These are phyloP conservation scores for Cladosporium sphaerospermum DNA, from an alignment of 2,329 filamentous ascomycete species.

Conservation along the genomic window DNA sequence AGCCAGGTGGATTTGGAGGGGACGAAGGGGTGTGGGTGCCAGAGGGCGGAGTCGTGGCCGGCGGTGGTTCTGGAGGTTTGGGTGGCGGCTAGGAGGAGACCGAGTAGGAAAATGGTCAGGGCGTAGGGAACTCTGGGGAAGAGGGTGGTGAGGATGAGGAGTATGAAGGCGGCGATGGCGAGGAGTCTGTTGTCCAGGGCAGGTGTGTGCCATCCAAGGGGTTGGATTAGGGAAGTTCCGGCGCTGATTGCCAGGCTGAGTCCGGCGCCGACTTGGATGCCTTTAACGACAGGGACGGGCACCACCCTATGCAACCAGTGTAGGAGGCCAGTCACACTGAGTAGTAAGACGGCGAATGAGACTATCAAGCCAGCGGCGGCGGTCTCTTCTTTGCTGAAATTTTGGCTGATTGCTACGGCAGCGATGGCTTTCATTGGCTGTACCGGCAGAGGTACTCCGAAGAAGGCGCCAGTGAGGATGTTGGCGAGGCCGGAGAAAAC, in stretches of 20 bases:
- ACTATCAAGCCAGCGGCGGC: constrained; percentile 82
- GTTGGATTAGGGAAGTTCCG: constrained; percentile 60
- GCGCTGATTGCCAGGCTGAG: constrained; percentile 75
- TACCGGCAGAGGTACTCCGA: constrained; percentile 84
- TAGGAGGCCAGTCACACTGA: constrained; percentile 75
- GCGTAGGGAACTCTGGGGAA: constrained; percentile 70
- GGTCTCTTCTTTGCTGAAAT: constrained; percentile 62
- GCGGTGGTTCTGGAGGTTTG: background rate
- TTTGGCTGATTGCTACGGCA: constrained; percentile 71
- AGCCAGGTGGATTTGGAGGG: constrained; percentile 44
- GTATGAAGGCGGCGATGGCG: constrained; percentile 66
- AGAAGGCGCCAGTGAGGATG: constrained; percentile 70
- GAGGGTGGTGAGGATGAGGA: constrained; percentile 61
- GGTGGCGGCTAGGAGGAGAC: constrained; percentile 56
- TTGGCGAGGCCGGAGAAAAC: constrained; percentile 87
- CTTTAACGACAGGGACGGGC: constrained; percentile 83
- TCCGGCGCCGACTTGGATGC: constrained; percentile 89
- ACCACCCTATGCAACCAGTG: constrained; percentile 66
- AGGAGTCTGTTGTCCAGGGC: constrained; percentile 72
- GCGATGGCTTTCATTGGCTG: constrained; percentile 91
- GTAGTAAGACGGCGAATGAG: constrained; percentile 62
- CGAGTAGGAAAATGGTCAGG: constrained; percentile 62
- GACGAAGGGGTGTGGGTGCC: constrained; percentile 51
- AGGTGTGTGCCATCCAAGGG: constrained; percentile 61
- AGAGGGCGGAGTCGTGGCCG: constrained; percentile 36